A percentile compares a stretch with the other conserved stretches of the same genome.
Conservation (phyloP, 1,284 basidiomycete genomes). For the Psilocybe mexicana region DNA sequence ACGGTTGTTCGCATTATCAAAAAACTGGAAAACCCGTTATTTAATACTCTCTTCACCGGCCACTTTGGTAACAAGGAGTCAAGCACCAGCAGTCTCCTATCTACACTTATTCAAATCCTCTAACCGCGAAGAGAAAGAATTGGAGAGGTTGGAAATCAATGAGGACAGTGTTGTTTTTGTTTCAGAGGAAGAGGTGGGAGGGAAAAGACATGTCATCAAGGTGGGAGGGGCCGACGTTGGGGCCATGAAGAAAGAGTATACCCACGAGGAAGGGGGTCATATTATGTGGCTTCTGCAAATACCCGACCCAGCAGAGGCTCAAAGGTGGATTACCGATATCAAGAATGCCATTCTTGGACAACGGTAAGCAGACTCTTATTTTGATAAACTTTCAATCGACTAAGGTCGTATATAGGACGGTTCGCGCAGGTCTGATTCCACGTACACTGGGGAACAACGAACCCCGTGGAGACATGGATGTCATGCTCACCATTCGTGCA, state of each 20-base stretch:
- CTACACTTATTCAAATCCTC: constrained; percentile 71
- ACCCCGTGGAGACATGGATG: constrained; percentile 76
- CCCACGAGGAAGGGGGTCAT: constrained; percentile 47
- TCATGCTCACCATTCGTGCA: constrained; percentile 76
- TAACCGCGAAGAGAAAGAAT: constrained; percentile 58
- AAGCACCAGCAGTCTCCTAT: constrained; percentile 48
- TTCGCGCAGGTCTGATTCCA: constrained; percentile 63
- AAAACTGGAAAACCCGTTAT: constrained; percentile 69
- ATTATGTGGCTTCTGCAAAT: constrained; percentile 74
- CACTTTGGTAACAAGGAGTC: constrained; percentile 30
- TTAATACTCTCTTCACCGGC: constrained; percentile 60
- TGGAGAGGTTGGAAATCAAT: constrained; percentile 72
- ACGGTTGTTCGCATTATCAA: constrained; percentile 67
- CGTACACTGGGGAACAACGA: constrained; percentile 48
- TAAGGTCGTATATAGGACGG: constrained; percentile 42
- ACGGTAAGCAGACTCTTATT: constrained; percentile 44
- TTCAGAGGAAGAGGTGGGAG: constrained; percentile 66
- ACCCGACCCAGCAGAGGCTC: constrained; percentile 55
- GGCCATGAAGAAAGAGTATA: constrained; percentile 44
- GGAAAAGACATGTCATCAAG: constrained; percentile 63
- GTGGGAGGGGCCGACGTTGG: constrained; percentile 64
- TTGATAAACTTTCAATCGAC: too few species aligned
- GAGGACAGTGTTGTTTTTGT: constrained; percentile 74
- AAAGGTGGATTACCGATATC: constrained; percentile 72
- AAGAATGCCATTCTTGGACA: constrained; percentile 71